These are phyloP conservation scores for Talaromyces sp. DNA, from an alignment of 2,329 filamentous ascomycete genomes.

Conservation along the genomic window DNA sequence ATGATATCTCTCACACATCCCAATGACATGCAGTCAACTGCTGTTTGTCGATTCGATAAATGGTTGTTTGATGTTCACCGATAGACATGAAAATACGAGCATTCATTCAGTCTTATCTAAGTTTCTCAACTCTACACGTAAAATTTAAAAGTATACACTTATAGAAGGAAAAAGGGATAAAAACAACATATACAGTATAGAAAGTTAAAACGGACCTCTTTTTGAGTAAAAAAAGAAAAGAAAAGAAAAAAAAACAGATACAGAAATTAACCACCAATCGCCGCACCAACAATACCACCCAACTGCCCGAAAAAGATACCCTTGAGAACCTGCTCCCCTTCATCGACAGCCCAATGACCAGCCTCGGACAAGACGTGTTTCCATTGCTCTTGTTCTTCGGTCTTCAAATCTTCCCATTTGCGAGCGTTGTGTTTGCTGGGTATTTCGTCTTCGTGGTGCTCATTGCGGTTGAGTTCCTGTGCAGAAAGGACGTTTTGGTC, in stretches of 20 bases:
- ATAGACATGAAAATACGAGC: conserved; percentile 1
- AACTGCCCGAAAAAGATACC: conserved; percentile 73
- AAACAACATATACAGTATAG: not conserved
- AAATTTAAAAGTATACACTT: not conserved
- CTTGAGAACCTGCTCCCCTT: conserved; percentile 71
- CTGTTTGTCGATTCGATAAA: not conserved
- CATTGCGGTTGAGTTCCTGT: not conserved
- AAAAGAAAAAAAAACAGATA: not conserved
- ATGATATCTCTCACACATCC: conserved; percentile 2
- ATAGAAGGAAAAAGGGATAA: not conserved
- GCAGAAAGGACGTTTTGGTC: conserved; percentile 5
- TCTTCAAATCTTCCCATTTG: conserved; percentile 66
- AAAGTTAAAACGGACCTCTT: not conserved
- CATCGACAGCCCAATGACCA: conserved; percentile 72
- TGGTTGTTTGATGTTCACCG: not conserved
- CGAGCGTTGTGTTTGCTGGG: conserved; percentile 15
- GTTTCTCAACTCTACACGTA: not conserved
- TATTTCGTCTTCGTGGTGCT: not conserved
- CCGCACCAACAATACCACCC: conserved; percentile 54
- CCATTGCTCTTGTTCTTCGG: conserved; percentile 62
- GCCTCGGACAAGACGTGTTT: conserved; percentile 62
- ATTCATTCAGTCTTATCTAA: not conserved
- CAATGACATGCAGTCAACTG: not conserved
- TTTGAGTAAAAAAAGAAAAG: not conserved
- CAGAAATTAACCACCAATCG: not conserved